Evolutionary conservation across 1,284 basidiomycete species (phyloP), one percentile per base, ranked within the genome.

Genomic region (Ganoderma meredithae): DNA sequence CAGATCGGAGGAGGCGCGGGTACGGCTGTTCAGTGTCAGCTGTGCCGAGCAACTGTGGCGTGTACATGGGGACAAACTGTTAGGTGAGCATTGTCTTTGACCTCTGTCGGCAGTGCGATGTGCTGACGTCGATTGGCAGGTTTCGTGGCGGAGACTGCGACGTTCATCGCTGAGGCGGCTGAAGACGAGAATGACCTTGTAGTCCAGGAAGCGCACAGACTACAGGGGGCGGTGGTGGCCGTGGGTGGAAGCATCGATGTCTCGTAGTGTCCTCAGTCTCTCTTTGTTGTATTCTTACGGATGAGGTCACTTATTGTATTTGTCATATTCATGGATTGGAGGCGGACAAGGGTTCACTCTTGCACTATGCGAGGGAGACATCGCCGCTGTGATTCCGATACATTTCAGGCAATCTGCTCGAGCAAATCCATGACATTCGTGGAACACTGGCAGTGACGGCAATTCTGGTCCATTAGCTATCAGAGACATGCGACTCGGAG

Each of bases 131-230:
- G 39, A 13, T 43, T 7, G 66, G 62, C 74, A 91, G 92, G 89
- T 12, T 91, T 93, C 73, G 90, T 88, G 12, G 82, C 89, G 6
- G 93, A 95, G 77, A 93, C 92, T 31, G 84, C 90, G 39, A 92
- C 93, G n/a, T 95, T 95, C 81, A 87, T 95, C 67, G 87, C 88
- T 19, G 94, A 95, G 77, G 91, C 90, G 76, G 87, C 90, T 9
- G 93, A 95, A 78, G 94, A 95, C 75, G 93, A 93, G 66, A 90
- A 94, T 77, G 93, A 95, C 72, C 83, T 83, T 62, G 91, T 95
- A 31, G 90, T 93, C 1, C 84, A 83, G 65, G 90, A 87, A 72
- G 87, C 90, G 41, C 86, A 90, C 72, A 83, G 78, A 72, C 81
- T 93, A 76, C 93, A 90, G 78, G 81, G 85, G 77, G 86, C 87